These are phyloP conservation scores for Epichloe coenophiala DNA, from an alignment of 2,329 filamentous ascomycete genomes.

Conservation along the genomic window DNA sequence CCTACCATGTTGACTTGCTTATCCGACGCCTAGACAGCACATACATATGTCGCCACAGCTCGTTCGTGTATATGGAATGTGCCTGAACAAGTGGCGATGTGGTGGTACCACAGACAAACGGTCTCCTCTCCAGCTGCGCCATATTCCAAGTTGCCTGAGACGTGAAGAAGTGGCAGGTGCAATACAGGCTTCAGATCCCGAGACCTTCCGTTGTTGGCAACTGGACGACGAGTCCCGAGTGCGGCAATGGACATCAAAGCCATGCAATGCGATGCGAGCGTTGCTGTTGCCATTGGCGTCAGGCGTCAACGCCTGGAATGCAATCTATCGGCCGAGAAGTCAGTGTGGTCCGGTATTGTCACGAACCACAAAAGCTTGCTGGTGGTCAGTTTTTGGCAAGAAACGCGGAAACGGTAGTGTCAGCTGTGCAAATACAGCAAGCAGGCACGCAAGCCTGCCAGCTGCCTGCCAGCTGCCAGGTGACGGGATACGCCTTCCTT, in stretches of 20 bases:
- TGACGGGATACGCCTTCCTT: too few species aligned
- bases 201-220: not conserved
- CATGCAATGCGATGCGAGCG: not conserved
- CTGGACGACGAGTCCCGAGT: not conserved
- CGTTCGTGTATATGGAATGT: not conserved
- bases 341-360: not conserved
- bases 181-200: not conserved
- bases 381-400: not conserved
- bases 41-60: not conserved
- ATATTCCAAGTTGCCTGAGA: too few species aligned
- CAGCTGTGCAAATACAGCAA: too few species aligned
- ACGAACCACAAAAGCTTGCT: not conserved
- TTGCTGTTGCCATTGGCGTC: not conserved
- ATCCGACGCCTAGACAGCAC: too few species aligned
- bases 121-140: not conserved
- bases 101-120: too few species aligned
- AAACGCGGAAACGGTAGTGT: too few species aligned
- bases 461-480: too few species aligned
- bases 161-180: not conserved
- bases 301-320: not conserved
- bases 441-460: too few species aligned
- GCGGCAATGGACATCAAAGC: not conserved
- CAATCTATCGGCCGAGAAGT: not conserved
- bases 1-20: not conserved
- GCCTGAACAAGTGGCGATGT: not conserved